Evolutionary conservation across 208 protist species (phyloP), one percentile per base, ranked within the genome.

Genomic region (Acanthamoeba lenticulata): DNA sequence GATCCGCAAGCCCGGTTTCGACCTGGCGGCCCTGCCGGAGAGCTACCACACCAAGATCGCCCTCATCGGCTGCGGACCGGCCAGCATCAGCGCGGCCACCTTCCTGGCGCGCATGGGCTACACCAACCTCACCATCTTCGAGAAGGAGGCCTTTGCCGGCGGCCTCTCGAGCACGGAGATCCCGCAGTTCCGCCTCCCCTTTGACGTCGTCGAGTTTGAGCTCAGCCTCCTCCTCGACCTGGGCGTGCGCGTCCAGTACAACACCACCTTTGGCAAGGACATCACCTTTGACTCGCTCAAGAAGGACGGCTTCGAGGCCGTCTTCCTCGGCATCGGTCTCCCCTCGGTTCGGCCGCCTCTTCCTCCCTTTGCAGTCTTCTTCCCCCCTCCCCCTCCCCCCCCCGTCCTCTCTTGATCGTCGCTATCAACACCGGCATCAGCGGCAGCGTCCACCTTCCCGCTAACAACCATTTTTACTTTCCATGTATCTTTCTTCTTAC

Each of bases 61-160:
- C 7, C 52, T 97, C 9, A 72, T 97, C 72, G 98, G 98, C n/a
- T 96, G 96, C 96, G 98, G 98, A 27, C 98, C 98, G 81, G 96
- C 98, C 2, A 96, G 95, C 40, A 97, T 99, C 0, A 95, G 67
- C 65, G 97, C 95, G 90, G 98, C 96, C 2, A 98, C 98, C 2
- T 99, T 98, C 92, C 94, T 99, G 17, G 97, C 95, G 6, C 81
- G 98, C 60, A 86, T 98, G 24, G 98, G 98, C n/a, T 98, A 98
- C 72, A 91, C 94, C 34, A 96, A 98, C 52, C 83, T 99, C 38
- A 97, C 97, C 9, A 96, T 99, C 36, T 98, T 98, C 94, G 98
- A 99, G 85, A 97, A 96, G 49, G 47, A 97, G 27, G 19, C 85
- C n/a, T 98, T 96, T 45, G 47, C 92, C 29, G 98, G 98, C 55